Base-by-base conservation (phyloP, 129 eudicot genomes). In the Helianthus tuberosus region DNA sequence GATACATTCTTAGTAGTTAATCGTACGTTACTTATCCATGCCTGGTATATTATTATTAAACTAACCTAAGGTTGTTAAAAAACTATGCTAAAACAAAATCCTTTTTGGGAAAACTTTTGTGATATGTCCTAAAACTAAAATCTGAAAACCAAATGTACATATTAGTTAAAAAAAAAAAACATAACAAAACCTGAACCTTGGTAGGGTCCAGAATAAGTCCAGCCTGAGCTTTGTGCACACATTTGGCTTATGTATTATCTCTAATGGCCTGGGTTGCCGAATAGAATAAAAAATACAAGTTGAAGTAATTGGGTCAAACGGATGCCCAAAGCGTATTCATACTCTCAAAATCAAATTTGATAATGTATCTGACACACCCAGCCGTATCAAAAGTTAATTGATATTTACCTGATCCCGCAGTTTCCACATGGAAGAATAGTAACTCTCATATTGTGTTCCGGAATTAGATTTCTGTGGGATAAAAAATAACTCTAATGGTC, bases 321-420 rank as follows among this genome's bases (percentile, higher is more conserved):
- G 38, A 11, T 43, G 47, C 47, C 8, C 10, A 43, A 41, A 43
- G 11, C 7, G 47, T 6, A 43, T 6, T 43, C 2, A 11, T 43
- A 43, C 47, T 43, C 64, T 23, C 15, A 58, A 17, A 58, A 25
- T 23, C 64, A 58, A 36, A 58, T 58, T 16, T 36, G 12, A n/a
- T 64, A 35, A 20, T 17, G 16, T 15, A 53, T 53, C 27, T 53
- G n/a, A 17, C 5, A 65, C 35, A 5, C 29, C 10, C 29, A 27
- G 44, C 39, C 53, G 0, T 54, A 39, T 43, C 43, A 59, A 59
- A 5, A 59, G 65, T 59, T 27, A 59, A 59, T 39, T 11, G 65
- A 41, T 61, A 4, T 61, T 61, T 61, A 93, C 96, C 95, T 93
- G 89, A 81, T 87, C 91, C 41, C 98, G 86, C 41, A 93, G 81